Percentiles rank a stretch among this genome's conserved stretches.
Conservation (phyloP, 2,329 filamentous ascomycete genomes). For the Penicillium sp. region DNA sequence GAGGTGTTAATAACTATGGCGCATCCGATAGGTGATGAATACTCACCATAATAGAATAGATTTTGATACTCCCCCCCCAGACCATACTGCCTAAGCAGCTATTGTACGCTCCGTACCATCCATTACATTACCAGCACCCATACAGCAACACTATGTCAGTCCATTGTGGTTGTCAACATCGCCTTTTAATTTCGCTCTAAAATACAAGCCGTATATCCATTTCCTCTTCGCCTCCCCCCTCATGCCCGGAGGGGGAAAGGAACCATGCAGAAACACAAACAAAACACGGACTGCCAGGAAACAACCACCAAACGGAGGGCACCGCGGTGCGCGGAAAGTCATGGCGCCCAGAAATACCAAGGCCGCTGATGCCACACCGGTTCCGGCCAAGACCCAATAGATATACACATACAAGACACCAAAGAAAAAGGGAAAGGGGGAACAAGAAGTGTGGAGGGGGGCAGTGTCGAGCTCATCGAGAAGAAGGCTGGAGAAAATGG, state of each 20-base stretch:
- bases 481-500: slow-evolving; percentile 18
- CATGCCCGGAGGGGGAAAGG: background rate
- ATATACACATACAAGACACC: slow-evolving; percentile 34
- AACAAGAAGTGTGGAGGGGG: slow-evolving; percentile 25
- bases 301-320: background rate
- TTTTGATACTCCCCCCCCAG: too few relatives aligned
- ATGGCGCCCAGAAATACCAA: slow-evolving; percentile 40
- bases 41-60: too few relatives aligned
- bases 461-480: slow-evolving; percentile 9
- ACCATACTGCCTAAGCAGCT: too few relatives aligned
- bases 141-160: too few relatives aligned
- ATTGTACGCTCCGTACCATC: too few relatives aligned
- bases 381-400: slow-evolving; percentile 34
- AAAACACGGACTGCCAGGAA: background rate
- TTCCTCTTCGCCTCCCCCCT: slow-evolving; percentile 5
- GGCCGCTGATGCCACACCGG: slow-evolving; percentile 23
- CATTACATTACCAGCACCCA: too few relatives aligned
- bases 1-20: too few relatives aligned
- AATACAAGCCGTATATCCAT: slow-evolving; percentile 19
- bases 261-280: background rate
- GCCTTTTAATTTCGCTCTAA: slow-evolving; percentile 16
- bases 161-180: background rate
- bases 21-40: too few relatives aligned
- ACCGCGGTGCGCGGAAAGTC: slow-evolving; percentile 15
- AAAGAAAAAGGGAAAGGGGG: slow-evolving; percentile 13